A percentile compares a stretch with the other conserved stretches of the same genome.
Conservation (phyloP, 371 early-diverging fungal genomes). For the Mortierella polycephala region DNA sequence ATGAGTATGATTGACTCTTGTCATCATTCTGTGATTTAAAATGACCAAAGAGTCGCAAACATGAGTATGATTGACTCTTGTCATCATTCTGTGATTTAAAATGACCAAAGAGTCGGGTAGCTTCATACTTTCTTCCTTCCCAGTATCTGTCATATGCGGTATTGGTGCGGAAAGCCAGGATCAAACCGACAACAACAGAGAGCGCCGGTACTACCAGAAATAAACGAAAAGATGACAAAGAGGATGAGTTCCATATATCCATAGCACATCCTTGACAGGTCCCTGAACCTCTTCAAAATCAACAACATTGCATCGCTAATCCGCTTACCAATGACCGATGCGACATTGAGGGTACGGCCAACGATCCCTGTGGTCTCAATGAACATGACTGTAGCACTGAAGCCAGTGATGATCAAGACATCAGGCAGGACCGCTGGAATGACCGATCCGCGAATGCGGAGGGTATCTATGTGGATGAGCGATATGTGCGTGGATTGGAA, state of each 20-base stretch:
- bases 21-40: too few relatives aligned
- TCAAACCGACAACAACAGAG: slow-evolving; percentile 71
- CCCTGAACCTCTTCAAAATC: too few relatives aligned
- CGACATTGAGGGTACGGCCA: slow-evolving; percentile 14
- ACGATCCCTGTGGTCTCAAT: slow-evolving; percentile 1
- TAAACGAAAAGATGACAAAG: too few relatives aligned
- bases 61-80: too few relatives aligned
- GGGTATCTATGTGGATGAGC: slow-evolving; percentile 29
- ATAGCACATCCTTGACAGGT: too few relatives aligned
- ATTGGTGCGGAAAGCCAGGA: slow-evolving; percentile 79
- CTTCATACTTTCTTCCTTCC: slow-evolving; percentile 66
- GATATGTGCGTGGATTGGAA: not conserved
- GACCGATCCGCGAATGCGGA: slow-evolving; percentile 49
- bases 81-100: too few relatives aligned
- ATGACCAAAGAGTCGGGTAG: too few relatives aligned
- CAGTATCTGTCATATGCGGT: slow-evolving; percentile 77
- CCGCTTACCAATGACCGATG: slow-evolving; percentile 36
- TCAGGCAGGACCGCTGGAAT: slow-evolving; percentile 43
- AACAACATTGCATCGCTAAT: too few relatives aligned
- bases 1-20: too few relatives aligned
- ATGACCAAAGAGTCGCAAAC: too few relatives aligned
- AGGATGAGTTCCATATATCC: too few relatives aligned
- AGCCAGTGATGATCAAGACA: slow-evolving; percentile 31
- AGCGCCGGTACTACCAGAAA: slow-evolving; percentile 58
- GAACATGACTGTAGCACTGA: slow-evolving; percentile 17